Percentiles rank a stretch among this genome's conserved stretches.
Conservation (phyloP, 768 basidiomycete genomes). For the Termitomyces sp. region DNA sequence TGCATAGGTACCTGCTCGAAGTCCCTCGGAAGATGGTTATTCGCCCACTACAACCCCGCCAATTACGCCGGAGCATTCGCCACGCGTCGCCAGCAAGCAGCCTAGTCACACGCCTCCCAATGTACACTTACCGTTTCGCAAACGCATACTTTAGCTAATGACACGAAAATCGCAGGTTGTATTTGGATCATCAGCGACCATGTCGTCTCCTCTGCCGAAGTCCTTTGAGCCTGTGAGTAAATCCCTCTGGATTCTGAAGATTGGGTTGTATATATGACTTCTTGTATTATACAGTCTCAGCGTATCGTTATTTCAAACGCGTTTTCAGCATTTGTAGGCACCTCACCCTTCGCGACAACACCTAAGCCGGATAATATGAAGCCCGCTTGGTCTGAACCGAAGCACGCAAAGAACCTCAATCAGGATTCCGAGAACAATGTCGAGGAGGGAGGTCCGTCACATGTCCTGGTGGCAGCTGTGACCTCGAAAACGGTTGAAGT, state of each 20-base stretch:
- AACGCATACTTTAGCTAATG: neutral
- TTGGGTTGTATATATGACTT: neutral
- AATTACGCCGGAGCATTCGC: slow-evolving; percentile 6
- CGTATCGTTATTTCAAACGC: slow-evolving; percentile 18
- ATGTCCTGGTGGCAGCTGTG: slow-evolving; percentile 13
- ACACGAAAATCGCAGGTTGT: slow-evolving; percentile 3
- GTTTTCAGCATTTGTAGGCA: slow-evolving; percentile 34
- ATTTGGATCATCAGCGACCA: slow-evolving; percentile 12
- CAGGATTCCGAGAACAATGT: neutral
- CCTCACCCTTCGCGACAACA: slow-evolving; percentile 28
- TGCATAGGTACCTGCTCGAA: neutral
- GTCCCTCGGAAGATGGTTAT: neutral
- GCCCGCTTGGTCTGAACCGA: slow-evolving; percentile 15
- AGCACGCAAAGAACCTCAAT: neutral
- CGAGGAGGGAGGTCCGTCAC: neutral
- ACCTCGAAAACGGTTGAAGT: slow-evolving; percentile 8
- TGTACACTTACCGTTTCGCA: neutral
- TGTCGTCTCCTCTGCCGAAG: slow-evolving; percentile 11
- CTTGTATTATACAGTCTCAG: neutral
- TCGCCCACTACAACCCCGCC: slow-evolving; percentile 4
- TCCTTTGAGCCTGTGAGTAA: slow-evolving; percentile 11
- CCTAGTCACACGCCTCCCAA: slow-evolving; percentile 2
- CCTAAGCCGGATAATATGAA: slow-evolving; percentile 5
- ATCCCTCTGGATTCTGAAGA: neutral
- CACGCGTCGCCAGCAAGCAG: neutral